Percentiles rank a stretch among this genome's conserved stretches.
Evolutionary conservation across 768 basidiomycete genomes (phyloP).

Genomic region (Asterophora lycoperdoides): DNA sequence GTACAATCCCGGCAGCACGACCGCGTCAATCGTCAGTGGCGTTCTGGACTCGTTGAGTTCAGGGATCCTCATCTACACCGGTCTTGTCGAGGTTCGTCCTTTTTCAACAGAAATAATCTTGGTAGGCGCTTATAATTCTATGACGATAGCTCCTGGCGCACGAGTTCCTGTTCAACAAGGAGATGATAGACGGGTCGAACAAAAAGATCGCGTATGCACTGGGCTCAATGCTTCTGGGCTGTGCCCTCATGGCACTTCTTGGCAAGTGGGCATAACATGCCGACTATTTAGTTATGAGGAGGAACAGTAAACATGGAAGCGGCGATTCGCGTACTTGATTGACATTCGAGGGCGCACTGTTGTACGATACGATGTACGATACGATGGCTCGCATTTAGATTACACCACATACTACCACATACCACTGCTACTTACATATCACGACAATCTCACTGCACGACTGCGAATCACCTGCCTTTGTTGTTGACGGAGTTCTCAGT

Average conservation of each 20-base stretch:
- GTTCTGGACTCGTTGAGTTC: conserved; percentile 80
- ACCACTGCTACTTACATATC: no score
- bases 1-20: conserved; percentile 78
- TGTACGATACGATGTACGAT: no score
- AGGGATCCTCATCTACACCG: conserved; percentile 87
- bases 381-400: no score
- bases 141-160: conserved; percentile 75
- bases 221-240: conserved; percentile 76
- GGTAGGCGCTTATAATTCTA: background rate
- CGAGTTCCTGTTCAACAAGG: conserved; percentile 88
- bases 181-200: conserved; percentile 72
- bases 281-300: no score
- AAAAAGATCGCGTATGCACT: conserved; percentile 67
- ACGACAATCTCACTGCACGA: no score
- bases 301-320: background rate
- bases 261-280: conserved; percentile 76
- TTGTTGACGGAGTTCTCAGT: no score
- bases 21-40: conserved; percentile 79
- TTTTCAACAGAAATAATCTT: background rate
- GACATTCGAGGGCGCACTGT: no score
- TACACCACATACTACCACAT: no score
- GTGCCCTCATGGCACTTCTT: conserved; percentile 85
- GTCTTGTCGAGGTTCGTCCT: conserved; percentile 50
- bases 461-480: no score
- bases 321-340: background rate